Evolutionary conservation across 208 protist species (phyloP).

Genomic region (Crithidia bombi): DNA sequence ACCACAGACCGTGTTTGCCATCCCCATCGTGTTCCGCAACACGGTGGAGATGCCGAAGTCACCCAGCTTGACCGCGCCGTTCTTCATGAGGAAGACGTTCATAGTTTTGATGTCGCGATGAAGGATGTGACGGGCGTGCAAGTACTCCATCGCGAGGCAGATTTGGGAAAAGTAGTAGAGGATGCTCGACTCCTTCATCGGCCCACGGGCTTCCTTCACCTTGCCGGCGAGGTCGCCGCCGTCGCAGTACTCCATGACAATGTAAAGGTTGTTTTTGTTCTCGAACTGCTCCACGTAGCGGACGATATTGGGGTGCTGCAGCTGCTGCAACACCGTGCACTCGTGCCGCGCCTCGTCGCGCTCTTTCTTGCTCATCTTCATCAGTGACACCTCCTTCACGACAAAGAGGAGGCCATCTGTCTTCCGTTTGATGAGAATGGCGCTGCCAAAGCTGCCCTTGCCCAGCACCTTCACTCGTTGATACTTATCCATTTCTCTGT

Average conservation of each 20-base stretch:
- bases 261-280: slow-evolving; percentile 88
- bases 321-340: slow-evolving; percentile 81
- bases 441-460: slow-evolving; percentile 93
- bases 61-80: slow-evolving; percentile 90
- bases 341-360: slow-evolving; percentile 90
- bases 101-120: slow-evolving; percentile 95
- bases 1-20: slow-evolving; percentile 93
- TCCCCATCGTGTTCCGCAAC: slow-evolving; percentile 90
- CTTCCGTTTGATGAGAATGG: slow-evolving; percentile 91
- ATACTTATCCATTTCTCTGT: slow-evolving; percentile 87
- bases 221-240: slow-evolving; percentile 82
- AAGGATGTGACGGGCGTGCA: slow-evolving; percentile 92
- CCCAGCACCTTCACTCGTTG: slow-evolving; percentile 87
- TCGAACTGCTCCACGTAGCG: slow-evolving; percentile 94
- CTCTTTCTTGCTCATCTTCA: slow-evolving; percentile 87
- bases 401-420: slow-evolving; percentile 85
- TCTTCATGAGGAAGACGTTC: slow-evolving; percentile 95
- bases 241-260: slow-evolving; percentile 95
- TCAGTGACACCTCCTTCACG: slow-evolving; percentile 91
- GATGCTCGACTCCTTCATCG: slow-evolving; percentile 83
- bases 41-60: slow-evolving; percentile 95
- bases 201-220: slow-evolving; percentile 62
- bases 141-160: slow-evolving; percentile 92
- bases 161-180: slow-evolving; percentile 94
- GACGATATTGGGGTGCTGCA: slow-evolving; percentile 93